Evolutionary conservation across 805 yeast species (phyloP).

Genomic region (Wickerhamiella nectarea): DNA sequence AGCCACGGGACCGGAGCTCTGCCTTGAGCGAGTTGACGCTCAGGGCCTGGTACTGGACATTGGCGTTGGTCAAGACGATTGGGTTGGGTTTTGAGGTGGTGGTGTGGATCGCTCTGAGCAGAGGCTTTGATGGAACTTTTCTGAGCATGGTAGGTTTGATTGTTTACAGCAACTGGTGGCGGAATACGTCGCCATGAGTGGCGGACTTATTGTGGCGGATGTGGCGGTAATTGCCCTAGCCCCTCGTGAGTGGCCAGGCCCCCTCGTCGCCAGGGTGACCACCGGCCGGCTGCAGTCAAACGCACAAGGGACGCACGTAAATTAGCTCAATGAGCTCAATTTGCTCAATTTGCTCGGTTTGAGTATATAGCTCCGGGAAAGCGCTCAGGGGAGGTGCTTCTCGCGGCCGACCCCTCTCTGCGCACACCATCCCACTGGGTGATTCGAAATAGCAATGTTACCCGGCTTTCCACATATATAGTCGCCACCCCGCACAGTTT

Average conservation of each 20-base stretch:
- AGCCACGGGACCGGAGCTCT: constrained; percentile 47
- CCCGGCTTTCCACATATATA: not conserved
- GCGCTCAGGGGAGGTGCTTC: no score
- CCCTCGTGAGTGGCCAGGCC: no score
- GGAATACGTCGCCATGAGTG: no score
- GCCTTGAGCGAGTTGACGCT: constrained; percentile 40
- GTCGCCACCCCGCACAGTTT: no score
- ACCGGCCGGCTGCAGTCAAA: not conserved
- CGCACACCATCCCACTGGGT: no score
- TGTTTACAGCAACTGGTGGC: no score
- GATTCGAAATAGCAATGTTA: not conserved
- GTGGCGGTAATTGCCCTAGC: no score
- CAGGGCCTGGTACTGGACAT: constrained; percentile 28
- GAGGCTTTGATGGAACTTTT: constrained; percentile 19
- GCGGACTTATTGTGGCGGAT: no score
- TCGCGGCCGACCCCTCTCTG: no score
- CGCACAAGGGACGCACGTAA: not conserved
- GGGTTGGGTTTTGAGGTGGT: constrained; percentile 25
- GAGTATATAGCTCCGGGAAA: not conserved
- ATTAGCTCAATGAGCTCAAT: not conserved
- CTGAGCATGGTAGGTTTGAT: constrained; percentile 14
- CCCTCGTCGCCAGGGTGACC: no score
- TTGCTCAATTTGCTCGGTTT: no score
- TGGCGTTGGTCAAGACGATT: constrained; percentile 19
- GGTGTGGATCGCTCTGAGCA: constrained; percentile 18